Evolutionary conservation across 1,284 basidiomycete species (phyloP).

Genomic region (Ustilago tritici): DNA sequence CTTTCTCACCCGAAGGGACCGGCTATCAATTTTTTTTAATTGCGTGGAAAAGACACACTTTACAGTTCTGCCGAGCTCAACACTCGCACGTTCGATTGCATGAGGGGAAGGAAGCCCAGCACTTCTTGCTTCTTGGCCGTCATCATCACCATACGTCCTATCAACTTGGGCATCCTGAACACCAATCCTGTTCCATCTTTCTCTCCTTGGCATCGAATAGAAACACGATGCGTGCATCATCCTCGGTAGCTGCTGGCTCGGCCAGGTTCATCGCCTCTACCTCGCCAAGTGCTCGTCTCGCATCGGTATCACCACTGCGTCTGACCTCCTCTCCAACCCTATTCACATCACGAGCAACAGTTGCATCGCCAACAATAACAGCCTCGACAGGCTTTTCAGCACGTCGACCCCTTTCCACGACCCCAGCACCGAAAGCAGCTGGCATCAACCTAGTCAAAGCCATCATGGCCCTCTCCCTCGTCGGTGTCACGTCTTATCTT

Average conservation of each 20-base stretch:
- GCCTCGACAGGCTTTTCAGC: slow-evolving; percentile 6
- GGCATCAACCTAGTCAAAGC: slow-evolving; percentile 39
- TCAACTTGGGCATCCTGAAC: not conserved
- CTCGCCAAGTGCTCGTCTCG: not conserved
- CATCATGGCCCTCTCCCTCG: slow-evolving; percentile 46
- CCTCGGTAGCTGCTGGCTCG: slow-evolving; percentile 16
- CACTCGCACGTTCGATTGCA: not conserved
- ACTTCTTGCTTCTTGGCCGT: not conserved
- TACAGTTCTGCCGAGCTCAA: slow-evolving; percentile 10
- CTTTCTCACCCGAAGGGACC: not conserved
- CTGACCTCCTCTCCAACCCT: not conserved
- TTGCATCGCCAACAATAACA: not conserved
- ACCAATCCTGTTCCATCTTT: not conserved
- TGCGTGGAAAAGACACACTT: not conserved
- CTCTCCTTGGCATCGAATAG: not conserved
- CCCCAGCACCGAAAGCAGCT: slow-evolving; percentile 22
- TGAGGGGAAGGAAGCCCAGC: not conserved
- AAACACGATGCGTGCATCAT: slow-evolving; percentile 18
- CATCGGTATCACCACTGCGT: not conserved
- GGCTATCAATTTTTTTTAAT: not conserved
- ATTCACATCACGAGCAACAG: not conserved
- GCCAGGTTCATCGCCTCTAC: slow-evolving; percentile 1
- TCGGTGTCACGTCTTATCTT: slow-evolving; percentile 71
- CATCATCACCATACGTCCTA: slow-evolving; percentile 9
- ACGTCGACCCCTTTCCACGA: slow-evolving; percentile 33